Conservation (phyloP, 1,284 basidiomycete genomes). For the Boletus semigastroideus region DNA sequence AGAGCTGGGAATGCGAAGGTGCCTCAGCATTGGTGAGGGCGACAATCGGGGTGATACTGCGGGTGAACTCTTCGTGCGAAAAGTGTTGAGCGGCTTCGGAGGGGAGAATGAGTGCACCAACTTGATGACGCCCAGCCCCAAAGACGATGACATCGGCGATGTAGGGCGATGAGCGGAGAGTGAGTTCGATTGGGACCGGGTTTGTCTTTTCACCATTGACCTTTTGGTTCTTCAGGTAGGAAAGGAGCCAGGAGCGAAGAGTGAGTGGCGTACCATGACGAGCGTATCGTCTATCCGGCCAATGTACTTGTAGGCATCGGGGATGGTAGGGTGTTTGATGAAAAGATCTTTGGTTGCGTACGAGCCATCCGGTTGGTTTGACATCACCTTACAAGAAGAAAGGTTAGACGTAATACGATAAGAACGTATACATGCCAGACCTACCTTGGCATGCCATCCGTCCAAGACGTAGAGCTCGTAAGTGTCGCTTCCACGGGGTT, state of each 20-base stretch:
- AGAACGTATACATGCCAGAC: neutral
- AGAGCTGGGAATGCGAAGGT: conserved; percentile 52
- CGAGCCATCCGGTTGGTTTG: conserved; percentile 55
- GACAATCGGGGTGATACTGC: conserved; percentile 48
- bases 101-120: conserved; percentile 57
- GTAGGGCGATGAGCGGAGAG: conserved; percentile 43
- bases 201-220: conserved; percentile 59
- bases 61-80: conserved; percentile 38
- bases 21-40: conserved; percentile 50
- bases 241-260: neutral
- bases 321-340: conserved; percentile 43
- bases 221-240: conserved; percentile 1
- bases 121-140: conserved; percentile 51
- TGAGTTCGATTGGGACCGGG: conserved; percentile 47
- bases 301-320: conserved; percentile 50
- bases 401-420: neutral
- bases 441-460: conserved; percentile 55
- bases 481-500: conserved; percentile 42
- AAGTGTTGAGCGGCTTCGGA: conserved; percentile 44
- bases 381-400: conserved; percentile 35
- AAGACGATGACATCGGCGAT: conserved; percentile 55
- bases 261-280: conserved; percentile 34
- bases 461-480: conserved; percentile 55
- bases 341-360: conserved; percentile 64
- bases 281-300: conserved; percentile 63